Evolutionary conservation across 495 filamentous ascomycete species (phyloP).

Genomic region (Staphylotrichum longicolle): DNA sequence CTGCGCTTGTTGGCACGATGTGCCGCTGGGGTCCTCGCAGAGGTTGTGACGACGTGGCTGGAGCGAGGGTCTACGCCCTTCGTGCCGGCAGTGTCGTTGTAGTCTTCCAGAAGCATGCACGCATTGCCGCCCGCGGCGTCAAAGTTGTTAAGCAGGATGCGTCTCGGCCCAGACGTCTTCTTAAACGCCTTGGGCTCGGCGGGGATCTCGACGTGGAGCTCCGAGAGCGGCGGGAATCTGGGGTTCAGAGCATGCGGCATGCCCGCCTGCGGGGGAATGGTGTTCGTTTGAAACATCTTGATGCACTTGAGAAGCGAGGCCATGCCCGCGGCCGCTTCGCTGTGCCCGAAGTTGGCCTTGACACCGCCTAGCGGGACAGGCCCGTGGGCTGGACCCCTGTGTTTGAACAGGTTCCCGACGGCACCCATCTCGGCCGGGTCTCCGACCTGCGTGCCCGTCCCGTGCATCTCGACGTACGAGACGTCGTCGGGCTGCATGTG

Average conservation of each 20-base stretch:
- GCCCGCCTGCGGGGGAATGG: background rate
- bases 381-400: background rate
- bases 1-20: background rate
- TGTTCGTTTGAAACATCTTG: background rate
- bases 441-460: constrained; percentile 11
- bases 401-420: background rate
- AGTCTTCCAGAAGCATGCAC: background rate
- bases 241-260: background rate
- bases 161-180: too few relatives aligned
- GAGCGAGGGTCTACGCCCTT: background rate
- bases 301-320: background rate
- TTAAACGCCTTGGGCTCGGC: too few relatives aligned
- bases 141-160: too few relatives aligned
- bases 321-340: constrained; percentile 2
- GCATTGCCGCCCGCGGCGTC: background rate
- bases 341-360: background rate
- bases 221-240: background rate
- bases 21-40: background rate
- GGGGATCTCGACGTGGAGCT: too few relatives aligned
- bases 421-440: constrained; percentile 4
- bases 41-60: background rate
- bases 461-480: constrained; percentile 11
- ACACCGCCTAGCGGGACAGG: background rate
- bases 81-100: background rate
- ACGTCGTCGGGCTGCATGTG: background rate